Evolutionary conservation across 1,284 basidiomycete species (phyloP), one percentile per base, ranked within the genome.

Genomic region (Irpex sp.): DNA sequence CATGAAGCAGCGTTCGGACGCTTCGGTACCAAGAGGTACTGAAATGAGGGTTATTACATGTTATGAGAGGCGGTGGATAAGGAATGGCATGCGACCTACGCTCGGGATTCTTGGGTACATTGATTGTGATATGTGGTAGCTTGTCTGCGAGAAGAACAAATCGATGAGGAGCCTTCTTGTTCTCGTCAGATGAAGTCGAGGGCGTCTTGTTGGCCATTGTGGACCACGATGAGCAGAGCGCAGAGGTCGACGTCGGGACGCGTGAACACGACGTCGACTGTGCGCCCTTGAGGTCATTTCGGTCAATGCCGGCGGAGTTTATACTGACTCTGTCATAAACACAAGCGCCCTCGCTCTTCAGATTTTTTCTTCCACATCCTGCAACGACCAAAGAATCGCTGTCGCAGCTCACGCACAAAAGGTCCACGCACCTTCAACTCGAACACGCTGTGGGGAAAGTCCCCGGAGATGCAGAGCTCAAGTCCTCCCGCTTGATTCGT

Each of bases 401-500:
- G 74, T 92, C 89, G 86, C 90, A 92, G 90, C 84, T 82, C 77
- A 83, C 90, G 78, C 74, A 90, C 88, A 82, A 82, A 79, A 79
- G 82, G 60, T 75, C 67, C 63, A 59, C 62, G 61, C 71, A 77
- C 79, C 78, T 82, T 77, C 67, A 64, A 65, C 66, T 78, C 71
- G 69, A 58, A 2, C 17, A 19, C 13, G 87, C 90, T 92, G 90
- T 86, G 89, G 90, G 90, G 89, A 92, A 92, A 92, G 90, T 92
- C 90, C 88, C 90, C 90, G 90, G 90, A 92, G 90, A 85, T 74
- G 82, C 86, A 86, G 87, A 88, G 85, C 72, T 55, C 68, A 75
- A 79, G 74, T 79, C 78, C 81, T 80, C 77, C 77, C 68, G 66
- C 79, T 66, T 55, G 35, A 55, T 55, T 55, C 53, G 53, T 46